Percentiles rank a stretch among this genome's conserved stretches.
Evolutionary conservation across 495 filamentous ascomycete genomes (phyloP).

Genomic region (Platismatia glauca): DNA sequence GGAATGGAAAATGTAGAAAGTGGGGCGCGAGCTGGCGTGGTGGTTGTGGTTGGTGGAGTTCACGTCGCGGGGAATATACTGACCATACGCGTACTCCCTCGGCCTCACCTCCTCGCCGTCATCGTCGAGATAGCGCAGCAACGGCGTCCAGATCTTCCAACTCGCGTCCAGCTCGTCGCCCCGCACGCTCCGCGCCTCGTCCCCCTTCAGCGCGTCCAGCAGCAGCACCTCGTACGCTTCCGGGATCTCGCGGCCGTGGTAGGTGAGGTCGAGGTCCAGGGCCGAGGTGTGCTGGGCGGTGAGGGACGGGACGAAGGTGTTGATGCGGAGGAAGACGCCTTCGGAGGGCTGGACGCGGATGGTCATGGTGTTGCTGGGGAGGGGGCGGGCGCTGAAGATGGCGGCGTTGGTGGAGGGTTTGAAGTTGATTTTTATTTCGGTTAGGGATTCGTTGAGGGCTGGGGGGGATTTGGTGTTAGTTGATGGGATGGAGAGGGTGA

Average conservation of each 20-base stretch:
- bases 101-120: constrained; percentile 69
- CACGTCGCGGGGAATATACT: constrained; percentile 29
- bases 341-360: constrained; percentile 84
- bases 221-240: constrained; percentile 83
- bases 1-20: too few species aligned
- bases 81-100: constrained; percentile 84
- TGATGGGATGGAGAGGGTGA: background rate
- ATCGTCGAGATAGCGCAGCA: constrained; percentile 74
- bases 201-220: constrained; percentile 72
- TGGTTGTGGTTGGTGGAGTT: too few species aligned
- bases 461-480: background rate
- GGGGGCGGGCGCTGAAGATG: constrained; percentile 64
- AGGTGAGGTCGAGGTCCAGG: constrained; percentile 77
- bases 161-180: constrained; percentile 78
- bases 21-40: background rate
- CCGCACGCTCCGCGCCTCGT: constrained; percentile 79
- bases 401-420: constrained; percentile 70
- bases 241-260: constrained; percentile 73
- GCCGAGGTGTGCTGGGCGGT: constrained; percentile 81
- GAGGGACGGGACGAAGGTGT: constrained; percentile 73
- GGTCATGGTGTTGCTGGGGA: constrained; percentile 74
- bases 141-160: constrained; percentile 78
- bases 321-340: constrained; percentile 85
- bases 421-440: constrained; percentile 80
- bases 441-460: constrained; percentile 81